Base-by-base conservation (phyloP, 2,329 filamentous ascomycete species). In the Alternaria sp. region DNA sequence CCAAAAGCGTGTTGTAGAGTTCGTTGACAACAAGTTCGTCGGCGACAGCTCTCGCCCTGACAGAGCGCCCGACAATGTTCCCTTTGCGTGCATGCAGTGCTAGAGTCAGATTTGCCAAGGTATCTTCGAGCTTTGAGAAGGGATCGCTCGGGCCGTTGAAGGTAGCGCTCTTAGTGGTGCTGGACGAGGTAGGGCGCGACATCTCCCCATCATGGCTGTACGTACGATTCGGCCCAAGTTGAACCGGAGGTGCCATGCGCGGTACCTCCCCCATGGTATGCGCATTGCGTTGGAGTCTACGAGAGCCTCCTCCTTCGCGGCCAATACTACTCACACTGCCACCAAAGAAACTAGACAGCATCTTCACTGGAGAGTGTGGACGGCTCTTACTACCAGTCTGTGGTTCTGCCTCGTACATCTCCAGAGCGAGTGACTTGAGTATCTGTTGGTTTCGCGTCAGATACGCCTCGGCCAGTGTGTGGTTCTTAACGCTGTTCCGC, bases 11-110 rank as follows among this genome's bases (percentile, higher is more conserved):
- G 75, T 97, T 97, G 81, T 97, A 97, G 2, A 97, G 84, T 70
- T 97, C 93, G 73, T 97, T 97, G 69, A 97, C 91, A 1, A 88
- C 84, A 7, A 95, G 85, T 73, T 94, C 91, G 74, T 97, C 92
- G 3, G 90, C 92, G 26, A 83, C 81, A 11, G 85, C 83, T 62
- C 94, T 87, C 68, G 88, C 90, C 53, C 93, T 87, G 30, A 97
- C 83, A 25, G 88, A 89, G 30, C 91, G 89, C 17, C 92, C 93
- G 17, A 96, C 87, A 61, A 97, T 92, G 72, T 93, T 93, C 30
- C 94, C 94, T 77, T 95, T 96, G 45, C 93, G 89, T 43, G 91
- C 90, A 73, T 96, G 92, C 30, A 97, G 83, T 40, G 92, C 91
- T 47, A 94, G 88, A 49, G 94, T 88, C 72, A 96, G 96, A 19